Evolutionary conservation across 2,329 filamentous ascomycete species (phyloP), one percentile per base, ranked within the genome.

Genomic region (Orbilia quercus): DNA sequence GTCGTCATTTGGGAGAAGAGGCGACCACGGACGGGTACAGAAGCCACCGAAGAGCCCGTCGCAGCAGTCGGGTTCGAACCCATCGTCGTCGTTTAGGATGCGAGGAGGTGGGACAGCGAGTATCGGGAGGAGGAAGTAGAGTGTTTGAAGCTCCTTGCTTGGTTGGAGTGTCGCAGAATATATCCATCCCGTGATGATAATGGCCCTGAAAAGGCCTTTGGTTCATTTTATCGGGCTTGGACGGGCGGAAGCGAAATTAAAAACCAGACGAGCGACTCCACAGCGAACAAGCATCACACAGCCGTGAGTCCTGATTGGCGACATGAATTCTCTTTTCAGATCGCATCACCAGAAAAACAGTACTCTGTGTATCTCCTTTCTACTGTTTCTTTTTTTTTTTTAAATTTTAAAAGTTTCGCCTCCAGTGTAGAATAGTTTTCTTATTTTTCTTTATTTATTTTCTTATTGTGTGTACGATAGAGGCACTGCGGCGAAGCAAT

Each of bases 51-150:
- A 66, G 58, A 71, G 70, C 45, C 70, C 63, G 14, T 63, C 51
- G 50, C 28, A 42, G 16, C 25, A 50, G 11, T 60, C 28, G 28
- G n/a, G n/a, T n/a, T n/a, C n/a, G n/a, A n/a, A n/a, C n/a, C n/a
- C n/a, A n/a, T 31, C 57, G 31, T 44, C 59, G 16, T 57, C 58
- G n/a, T 62, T 62, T 59, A 74, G 53, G 48, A 59, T 70, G 63
- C 63, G 74, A 60, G 64, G 74, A 57, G 71, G 64, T 20, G 71
- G 71, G 18, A 76, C 72, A 42, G 66, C 64, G 31, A 75, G 60
- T 55, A 72, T 70, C 23, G 75, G 75, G 47, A 67, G 75, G 47
- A 74, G 60, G 59, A 75, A 76, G 54, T 66, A 47, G 66, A 72
- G 67, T 72, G 67, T 72, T 72, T 72, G 34, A 65, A 40, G 28